Conservation (phyloP, 805 yeast genomes). For the Teunomyces gatunensis region DNA sequence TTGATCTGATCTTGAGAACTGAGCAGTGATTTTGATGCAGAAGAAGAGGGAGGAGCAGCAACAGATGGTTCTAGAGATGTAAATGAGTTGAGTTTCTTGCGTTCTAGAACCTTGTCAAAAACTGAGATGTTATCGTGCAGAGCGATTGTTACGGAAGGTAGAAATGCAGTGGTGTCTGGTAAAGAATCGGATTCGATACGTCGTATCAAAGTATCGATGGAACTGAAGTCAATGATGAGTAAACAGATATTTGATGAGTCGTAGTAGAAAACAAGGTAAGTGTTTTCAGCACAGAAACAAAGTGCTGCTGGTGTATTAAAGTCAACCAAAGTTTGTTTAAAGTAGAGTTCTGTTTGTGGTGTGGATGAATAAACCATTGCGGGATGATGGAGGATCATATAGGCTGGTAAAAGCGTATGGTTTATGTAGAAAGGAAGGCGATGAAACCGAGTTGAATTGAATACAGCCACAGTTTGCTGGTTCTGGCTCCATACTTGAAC, state of each 20-base stretch:
- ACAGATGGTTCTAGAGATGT: slow-evolving; percentile 5
- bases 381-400: slow-evolving; percentile 18
- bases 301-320: background rate
- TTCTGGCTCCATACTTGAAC: slow-evolving; percentile 21
- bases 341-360: slow-evolving; percentile 16
- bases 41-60: slow-evolving; percentile 13
- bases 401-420: slow-evolving; percentile 22
- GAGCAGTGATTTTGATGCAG: slow-evolving; percentile 6
- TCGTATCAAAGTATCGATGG: background rate
- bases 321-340: slow-evolving; percentile 15
- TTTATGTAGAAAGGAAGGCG: slow-evolving; percentile 14
- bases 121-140: slow-evolving; percentile 15
- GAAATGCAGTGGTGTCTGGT: background rate
- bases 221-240: slow-evolving; percentile 19
- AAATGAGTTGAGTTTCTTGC: slow-evolving; percentile 13
- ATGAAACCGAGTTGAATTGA: background rate
- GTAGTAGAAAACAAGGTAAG: slow-evolving; percentile 24
- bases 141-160: background rate
- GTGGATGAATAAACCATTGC: slow-evolving; percentile 21
- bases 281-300: slow-evolving; percentile 9
- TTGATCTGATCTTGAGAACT: slow-evolving; percentile 26
- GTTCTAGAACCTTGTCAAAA: slow-evolving; percentile 36
- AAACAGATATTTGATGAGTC: slow-evolving; percentile 14
- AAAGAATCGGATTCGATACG: background rate
- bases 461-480: background rate